Evolutionary conservation across 129 eudicot genomes (phyloP).

Genomic region (Helianthus tuberosus): DNA sequence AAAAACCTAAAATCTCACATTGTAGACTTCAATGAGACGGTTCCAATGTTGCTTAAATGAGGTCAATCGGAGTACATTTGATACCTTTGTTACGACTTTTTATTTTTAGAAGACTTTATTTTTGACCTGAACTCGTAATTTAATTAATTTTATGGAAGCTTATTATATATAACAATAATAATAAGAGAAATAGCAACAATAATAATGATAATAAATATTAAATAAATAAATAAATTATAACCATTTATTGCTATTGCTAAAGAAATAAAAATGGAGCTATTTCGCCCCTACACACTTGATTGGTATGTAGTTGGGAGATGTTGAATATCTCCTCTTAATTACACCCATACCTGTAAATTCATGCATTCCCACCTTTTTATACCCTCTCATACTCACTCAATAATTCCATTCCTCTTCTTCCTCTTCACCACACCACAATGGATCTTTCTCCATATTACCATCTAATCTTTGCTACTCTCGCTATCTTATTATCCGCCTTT

Average conservation of each 20-base stretch:
- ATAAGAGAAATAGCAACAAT: too few relatives aligned
- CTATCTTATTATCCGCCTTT: conserved; percentile 36
- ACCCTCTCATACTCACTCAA: conserved; percentile 14
- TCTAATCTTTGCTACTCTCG: conserved; percentile 46
- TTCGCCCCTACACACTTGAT: conserved; percentile 3
- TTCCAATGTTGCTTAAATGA: too few relatives aligned
- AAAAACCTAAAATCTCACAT: too few relatives aligned
- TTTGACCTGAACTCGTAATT: too few relatives aligned
- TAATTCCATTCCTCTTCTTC: background rate
- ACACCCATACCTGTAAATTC: conserved; percentile 31
- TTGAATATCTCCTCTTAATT: conserved; percentile 26
- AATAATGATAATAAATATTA: too few relatives aligned
- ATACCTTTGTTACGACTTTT: too few relatives aligned
- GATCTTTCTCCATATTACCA: conserved; percentile 32
- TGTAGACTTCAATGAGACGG: too few relatives aligned
- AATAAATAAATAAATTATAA: background rate
- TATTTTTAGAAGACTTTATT: background rate
- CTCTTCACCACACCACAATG: conserved; percentile 19
- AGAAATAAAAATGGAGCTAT: too few relatives aligned
- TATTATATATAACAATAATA: too few relatives aligned
- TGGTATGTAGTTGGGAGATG: conserved; percentile 30
- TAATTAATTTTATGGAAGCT: too few relatives aligned
- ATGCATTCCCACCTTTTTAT: conserved; percentile 13
- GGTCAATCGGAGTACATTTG: too few relatives aligned
- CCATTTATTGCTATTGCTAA: too few relatives aligned